A percentile compares a stretch with the other conserved stretches of the same genome.
Conservation (phyloP, 139 green algal species). For the Chlorella sp. region DNA sequence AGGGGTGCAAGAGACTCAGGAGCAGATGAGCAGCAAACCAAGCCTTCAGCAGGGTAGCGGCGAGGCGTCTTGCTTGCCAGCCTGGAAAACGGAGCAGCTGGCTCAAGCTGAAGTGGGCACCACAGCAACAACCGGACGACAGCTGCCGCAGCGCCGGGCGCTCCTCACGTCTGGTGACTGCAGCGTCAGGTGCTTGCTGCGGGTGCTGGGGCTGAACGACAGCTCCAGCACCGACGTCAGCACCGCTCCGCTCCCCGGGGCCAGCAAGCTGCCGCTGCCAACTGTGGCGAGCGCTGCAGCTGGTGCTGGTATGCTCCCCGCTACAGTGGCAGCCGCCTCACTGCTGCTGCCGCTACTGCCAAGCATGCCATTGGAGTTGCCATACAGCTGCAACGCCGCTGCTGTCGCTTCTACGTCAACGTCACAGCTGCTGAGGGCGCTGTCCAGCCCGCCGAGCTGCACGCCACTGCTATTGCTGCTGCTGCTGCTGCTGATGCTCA, state of each 20-base stretch:
- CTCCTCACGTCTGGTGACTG: slow-evolving; percentile 47
- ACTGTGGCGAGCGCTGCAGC: background rate
- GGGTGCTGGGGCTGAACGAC: slow-evolving; percentile 51
- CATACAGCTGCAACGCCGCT: no score
- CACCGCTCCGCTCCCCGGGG: background rate
- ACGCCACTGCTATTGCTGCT: no score
- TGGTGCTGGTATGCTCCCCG: background rate
- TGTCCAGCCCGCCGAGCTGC: background rate
- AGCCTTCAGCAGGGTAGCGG: no score
- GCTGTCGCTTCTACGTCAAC: no score
- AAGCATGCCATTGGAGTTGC: no score
- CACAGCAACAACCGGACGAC: background rate
- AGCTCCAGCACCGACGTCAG: slow-evolving; percentile 64
- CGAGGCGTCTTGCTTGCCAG: background rate
- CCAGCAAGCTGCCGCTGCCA: background rate
- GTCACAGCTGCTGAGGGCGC: no score
- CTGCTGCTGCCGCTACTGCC: background rate
- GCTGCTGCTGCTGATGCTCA: slow-evolving; percentile 1
- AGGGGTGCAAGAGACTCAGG: no score
- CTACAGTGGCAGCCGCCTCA: background rate
- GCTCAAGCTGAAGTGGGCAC: no score
- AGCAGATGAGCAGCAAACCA: no score
- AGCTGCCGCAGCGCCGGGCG: background rate
- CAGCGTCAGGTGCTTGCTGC: slow-evolving; percentile 56
- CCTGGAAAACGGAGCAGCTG: no score